A percentile compares a stretch with the other conserved stretches of the same genome.
Conservation (phyloP, 2,329 filamentous ascomycete genomes). For the Aspergillus tubingensis region DNA sequence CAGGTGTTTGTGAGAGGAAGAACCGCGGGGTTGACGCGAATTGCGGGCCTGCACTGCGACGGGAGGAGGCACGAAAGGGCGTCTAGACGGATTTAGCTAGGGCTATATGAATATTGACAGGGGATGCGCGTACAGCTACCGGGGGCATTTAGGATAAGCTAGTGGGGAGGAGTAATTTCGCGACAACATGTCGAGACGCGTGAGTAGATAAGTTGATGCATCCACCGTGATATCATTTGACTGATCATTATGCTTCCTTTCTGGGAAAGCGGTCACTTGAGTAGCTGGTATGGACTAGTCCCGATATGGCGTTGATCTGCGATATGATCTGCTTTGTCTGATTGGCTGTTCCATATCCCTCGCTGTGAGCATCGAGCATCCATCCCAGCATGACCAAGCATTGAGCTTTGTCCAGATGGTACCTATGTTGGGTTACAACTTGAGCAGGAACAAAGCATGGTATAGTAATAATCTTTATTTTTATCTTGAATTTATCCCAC, state of each 20-base stretch:
- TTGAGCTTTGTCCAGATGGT: neutral
- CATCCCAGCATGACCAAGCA: neutral
- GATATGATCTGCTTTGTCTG: neutral
- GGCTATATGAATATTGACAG: too few species aligned
- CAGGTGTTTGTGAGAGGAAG: constrained; percentile 29
- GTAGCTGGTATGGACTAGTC: neutral
- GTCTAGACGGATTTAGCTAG: constrained; percentile 19
- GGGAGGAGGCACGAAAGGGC: constrained; percentile 32
- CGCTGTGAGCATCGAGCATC: neutral
- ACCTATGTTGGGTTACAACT: neutral
- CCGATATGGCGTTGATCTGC: neutral
- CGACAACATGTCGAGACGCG: constrained; percentile 6
- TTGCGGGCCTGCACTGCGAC: constrained; percentile 30
- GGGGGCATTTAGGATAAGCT: constrained; percentile 18
- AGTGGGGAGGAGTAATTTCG: neutral
- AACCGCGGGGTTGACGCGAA: constrained; percentile 39
- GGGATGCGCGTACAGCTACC: constrained; percentile 13
- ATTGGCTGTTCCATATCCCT: neutral
- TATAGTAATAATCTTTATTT: neutral
- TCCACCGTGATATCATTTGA: constrained; percentile 1
- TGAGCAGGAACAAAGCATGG: neutral
- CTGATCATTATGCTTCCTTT: neutral
- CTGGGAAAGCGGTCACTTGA: neutral
- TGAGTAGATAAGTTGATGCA: constrained; percentile 5
- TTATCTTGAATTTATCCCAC: neutral